phyloP scores from a whole-genome alignment of 768 basidiomycete species.

The Ephemerocybe angulata region DNA sequence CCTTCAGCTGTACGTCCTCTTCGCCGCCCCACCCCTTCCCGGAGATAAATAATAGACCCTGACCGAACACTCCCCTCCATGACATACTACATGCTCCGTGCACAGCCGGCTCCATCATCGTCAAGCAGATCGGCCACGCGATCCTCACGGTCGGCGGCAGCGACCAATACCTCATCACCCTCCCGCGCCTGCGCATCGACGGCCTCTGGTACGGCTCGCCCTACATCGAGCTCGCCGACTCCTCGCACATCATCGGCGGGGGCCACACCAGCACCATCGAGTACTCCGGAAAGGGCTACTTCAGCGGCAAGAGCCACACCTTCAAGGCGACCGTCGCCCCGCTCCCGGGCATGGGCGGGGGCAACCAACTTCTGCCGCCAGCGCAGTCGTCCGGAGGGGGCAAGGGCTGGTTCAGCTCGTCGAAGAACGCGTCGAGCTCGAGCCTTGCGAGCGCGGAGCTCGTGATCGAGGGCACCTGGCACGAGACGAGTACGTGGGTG shows the following conservation, averaged over 20 bases:
- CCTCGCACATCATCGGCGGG: slow-evolving; percentile 64
- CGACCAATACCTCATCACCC: slow-evolving; percentile 79
- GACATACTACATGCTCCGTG: neutral
- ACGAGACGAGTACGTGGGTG: slow-evolving; percentile 55
- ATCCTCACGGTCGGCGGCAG: slow-evolving; percentile 62
- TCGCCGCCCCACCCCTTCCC: neutral
- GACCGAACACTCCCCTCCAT: neutral
- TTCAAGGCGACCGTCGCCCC: slow-evolving; percentile 81
- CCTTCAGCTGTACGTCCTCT: slow-evolving; percentile 65
- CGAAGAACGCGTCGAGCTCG: slow-evolving; percentile 1
- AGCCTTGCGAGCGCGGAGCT: slow-evolving; percentile 33
- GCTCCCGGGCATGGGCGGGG: slow-evolving; percentile 36
- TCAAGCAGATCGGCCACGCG: slow-evolving; percentile 95
- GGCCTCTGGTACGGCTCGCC: slow-evolving; percentile 90
- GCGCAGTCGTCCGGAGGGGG: neutral
- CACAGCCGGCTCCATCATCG: slow-evolving; percentile 67
- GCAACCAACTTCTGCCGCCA: neutral
- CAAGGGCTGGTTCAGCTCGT: slow-evolving; percentile 12
- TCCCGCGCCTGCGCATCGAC: slow-evolving; percentile 89
- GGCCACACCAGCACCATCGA: slow-evolving; percentile 58
- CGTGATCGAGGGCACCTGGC: slow-evolving; percentile 80
- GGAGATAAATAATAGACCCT: neutral
- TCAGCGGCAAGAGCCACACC: slow-evolving; percentile 86
- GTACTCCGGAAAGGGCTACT: slow-evolving; percentile 96
- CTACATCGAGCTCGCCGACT: slow-evolving; percentile 87